Evolutionary conservation across 2,329 filamentous ascomycete genomes (phyloP).

Genomic region (Aspergillus sp.): DNA sequence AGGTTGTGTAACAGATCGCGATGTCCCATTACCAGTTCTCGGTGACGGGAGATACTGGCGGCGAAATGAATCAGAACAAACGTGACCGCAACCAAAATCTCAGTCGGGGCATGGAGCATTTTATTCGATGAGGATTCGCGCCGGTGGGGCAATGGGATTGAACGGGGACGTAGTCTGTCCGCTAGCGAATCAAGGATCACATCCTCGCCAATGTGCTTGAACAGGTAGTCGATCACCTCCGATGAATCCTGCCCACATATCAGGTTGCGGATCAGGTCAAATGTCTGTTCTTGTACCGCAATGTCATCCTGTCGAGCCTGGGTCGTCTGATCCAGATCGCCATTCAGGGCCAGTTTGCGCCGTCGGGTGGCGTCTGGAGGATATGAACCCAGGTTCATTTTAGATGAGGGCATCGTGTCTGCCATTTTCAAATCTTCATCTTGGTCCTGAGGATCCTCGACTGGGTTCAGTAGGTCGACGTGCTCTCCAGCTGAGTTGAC

Average conservation of each 20-base stretch:
- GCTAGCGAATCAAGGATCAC: conserved; percentile 73
- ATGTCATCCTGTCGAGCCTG: conserved; percentile 69
- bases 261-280: conserved; percentile 84
- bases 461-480: conserved; percentile 52
- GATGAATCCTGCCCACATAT: conserved; percentile 57
- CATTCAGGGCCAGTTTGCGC: conserved; percentile 44
- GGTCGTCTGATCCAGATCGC: conserved; percentile 59
- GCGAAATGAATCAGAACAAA: conserved; percentile 84
- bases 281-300: conserved; percentile 79
- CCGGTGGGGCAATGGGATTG: conserved; percentile 24
- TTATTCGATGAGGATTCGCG: conserved; percentile 23
- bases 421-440: conserved; percentile 29
- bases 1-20: conserved; percentile 65
- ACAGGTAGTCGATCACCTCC: conserved; percentile 77
- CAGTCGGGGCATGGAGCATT: conserved; percentile 34
- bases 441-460: conserved; percentile 23
- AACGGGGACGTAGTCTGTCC: conserved; percentile 59
- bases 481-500: conserved; percentile 54
- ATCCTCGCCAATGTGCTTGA: conserved; percentile 66
- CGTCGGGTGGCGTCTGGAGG: conserved; percentile 33
- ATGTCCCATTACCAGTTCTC: conserved; percentile 69
- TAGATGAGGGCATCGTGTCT: conserved; percentile 34
- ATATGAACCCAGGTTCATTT: conserved; percentile 30
- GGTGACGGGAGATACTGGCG: conserved; percentile 68
- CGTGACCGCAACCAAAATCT: conserved; percentile 69